A percentile compares a stretch with the other conserved stretches of the same genome.
phyloP scores from a whole-genome alignment of 768 basidiomycete species.

The Trametes meyenii region DNA sequence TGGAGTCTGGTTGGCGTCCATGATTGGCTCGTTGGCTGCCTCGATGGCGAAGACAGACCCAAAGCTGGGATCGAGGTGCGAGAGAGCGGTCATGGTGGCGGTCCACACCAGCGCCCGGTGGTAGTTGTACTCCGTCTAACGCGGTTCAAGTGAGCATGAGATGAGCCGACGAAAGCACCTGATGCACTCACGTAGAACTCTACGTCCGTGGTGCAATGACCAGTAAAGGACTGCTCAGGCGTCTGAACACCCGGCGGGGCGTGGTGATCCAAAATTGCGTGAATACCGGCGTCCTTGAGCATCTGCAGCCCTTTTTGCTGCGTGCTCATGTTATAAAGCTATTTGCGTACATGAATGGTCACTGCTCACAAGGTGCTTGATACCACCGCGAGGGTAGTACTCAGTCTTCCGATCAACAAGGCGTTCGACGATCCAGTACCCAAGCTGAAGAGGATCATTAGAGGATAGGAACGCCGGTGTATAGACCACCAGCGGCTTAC shows the following conservation, averaged over 20 bases:
- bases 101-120: conserved; percentile 82
- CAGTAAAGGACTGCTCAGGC: conserved; percentile 66
- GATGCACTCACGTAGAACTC: conserved; percentile 66
- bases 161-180: neutral
- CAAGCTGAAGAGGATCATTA: conserved; percentile 49
- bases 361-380: conserved; percentile 57
- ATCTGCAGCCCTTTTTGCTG: conserved; percentile 66
- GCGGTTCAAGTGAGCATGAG: neutral
- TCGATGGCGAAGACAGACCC: conserved; percentile 68
- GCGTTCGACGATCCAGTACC: conserved; percentile 81
- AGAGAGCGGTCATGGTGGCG: conserved; percentile 72
- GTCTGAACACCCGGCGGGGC: conserved; percentile 72
- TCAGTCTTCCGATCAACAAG: conserved; percentile 65
- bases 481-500: conserved; percentile 41
- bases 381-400: conserved; percentile 70
- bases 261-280: conserved; percentile 70
- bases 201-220: conserved; percentile 65
- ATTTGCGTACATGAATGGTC: neutral
- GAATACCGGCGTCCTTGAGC: conserved; percentile 64
- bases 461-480: neutral
- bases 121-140: conserved; percentile 70
- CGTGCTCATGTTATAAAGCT: neutral
- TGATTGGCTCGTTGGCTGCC: conserved; percentile 79
- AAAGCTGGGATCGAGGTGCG: conserved; percentile 72
- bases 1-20: conserved; percentile 69